phyloP scores from a whole-genome alignment of 306 rosid species.

The Pyrus bretschneideri region DNA sequence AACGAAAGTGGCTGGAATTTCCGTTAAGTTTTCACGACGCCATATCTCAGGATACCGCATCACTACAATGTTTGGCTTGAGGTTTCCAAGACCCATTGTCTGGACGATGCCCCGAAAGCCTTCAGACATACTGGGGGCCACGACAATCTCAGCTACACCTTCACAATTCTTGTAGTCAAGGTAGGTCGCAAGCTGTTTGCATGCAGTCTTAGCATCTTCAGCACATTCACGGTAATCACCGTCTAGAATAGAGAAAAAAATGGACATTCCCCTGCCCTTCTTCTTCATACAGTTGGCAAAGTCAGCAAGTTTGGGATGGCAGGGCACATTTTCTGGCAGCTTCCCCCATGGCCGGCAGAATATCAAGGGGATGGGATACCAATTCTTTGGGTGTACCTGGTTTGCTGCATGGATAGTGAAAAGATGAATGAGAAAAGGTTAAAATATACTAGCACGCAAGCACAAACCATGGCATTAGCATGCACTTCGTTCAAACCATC shows the following conservation, averaged over 20 bases:
- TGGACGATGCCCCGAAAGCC: slow-evolving; percentile 95
- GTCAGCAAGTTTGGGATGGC: slow-evolving; percentile 99
- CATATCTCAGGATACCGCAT: slow-evolving; percentile 98
- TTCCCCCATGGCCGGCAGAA: slow-evolving; percentile 99
- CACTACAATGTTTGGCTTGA: slow-evolving; percentile 94
- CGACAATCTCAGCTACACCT: slow-evolving; percentile 99
- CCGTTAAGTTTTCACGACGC: slow-evolving; percentile 94
- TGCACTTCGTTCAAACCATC: neutral
- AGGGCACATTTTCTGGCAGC: slow-evolving; percentile 97
- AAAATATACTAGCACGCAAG: neutral
- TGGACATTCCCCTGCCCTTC: slow-evolving; percentile 98
- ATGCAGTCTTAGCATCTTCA: slow-evolving; percentile 88
- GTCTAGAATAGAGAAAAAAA: slow-evolving; percentile 85
- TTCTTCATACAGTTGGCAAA: slow-evolving; percentile 98
- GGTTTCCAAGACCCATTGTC: slow-evolving; percentile 99
- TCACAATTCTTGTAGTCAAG: slow-evolving; percentile 95
- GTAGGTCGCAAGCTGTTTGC: slow-evolving; percentile 87
- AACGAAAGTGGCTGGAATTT: slow-evolving; percentile 84
- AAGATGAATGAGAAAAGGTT: slow-evolving; percentile 9
- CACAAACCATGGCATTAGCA: neutral
- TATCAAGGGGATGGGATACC: slow-evolving; percentile 95
- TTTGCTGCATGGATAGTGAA: slow-evolving; percentile 50
- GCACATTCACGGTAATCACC: slow-evolving; percentile 95
- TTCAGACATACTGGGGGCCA: slow-evolving; percentile 87
- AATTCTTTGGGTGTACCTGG: slow-evolving; percentile 98